phyloP scores from a whole-genome alignment of 2,329 filamentous ascomycete species.

The Alternaria sp. region DNA sequence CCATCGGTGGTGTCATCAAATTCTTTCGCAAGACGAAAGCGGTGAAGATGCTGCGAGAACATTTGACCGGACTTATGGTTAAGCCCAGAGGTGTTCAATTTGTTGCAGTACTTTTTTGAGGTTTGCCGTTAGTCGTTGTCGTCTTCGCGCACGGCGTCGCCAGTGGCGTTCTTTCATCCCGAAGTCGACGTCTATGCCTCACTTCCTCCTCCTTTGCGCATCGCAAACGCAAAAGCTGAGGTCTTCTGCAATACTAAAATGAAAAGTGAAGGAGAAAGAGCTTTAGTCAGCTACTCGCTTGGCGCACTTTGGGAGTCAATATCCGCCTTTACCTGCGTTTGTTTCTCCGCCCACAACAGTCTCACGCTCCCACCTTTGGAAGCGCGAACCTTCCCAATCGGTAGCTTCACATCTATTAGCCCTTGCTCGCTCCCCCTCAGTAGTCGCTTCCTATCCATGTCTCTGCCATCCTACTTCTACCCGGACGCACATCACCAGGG shows the following conservation, averaged over 20 bases:
- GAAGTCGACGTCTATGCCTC: not conserved
- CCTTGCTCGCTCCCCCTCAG: rapidly evolving
- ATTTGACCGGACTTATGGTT: rapidly evolving
- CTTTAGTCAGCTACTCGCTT: not conserved
- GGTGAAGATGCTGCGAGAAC: not conserved
- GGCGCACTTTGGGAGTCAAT: not conserved
- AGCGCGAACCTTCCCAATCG: rapidly evolving
- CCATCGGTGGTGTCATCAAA: not conserved
- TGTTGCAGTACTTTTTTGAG: not conserved
- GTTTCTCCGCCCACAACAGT: not conserved
- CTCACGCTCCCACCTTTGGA: rapidly evolving
- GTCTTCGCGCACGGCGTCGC: not conserved
- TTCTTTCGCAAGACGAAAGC: not conserved
- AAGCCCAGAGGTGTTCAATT: not conserved
- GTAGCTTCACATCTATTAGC: not conserved
- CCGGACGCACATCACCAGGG: too few relatives aligned
- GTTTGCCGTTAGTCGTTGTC: not conserved
- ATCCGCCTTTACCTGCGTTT: not conserved
- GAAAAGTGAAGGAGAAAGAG: not conserved
- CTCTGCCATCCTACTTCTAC: not conserved
- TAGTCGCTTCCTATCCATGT: not conserved
- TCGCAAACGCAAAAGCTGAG: not conserved
- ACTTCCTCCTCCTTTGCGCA: not conserved
- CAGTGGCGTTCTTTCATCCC: not conserved
- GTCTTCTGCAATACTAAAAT: rapidly evolving